Base-by-base conservation (phyloP, 805 yeast species). In the Saturnispora besseyi region DNA sequence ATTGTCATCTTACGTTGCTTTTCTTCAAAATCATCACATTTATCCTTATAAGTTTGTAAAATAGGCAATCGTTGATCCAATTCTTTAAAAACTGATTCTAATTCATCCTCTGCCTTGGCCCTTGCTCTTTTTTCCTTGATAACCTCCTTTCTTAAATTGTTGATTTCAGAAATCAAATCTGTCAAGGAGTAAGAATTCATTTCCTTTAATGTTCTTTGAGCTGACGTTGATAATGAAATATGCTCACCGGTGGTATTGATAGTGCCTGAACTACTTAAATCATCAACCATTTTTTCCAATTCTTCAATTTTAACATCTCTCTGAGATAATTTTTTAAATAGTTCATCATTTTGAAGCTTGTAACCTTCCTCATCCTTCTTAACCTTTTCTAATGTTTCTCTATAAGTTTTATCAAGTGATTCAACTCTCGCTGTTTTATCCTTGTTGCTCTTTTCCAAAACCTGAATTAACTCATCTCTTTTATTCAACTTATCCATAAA, bases 51-150 rank as follows among this genome's bases (percentile, higher is more conserved):
- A 47, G 81, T 82, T 66, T 70, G 77, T 44, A 91, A 75, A 2
- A 82, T 69, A 0, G 98, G 97, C 49, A 87, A 81, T 59, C 85
- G 82, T 30, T 77, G 73, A 58, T 88, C 95, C 53, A 90, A 70
- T 63, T 89, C 96, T 18, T 73, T 72, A 31, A 89, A 79, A 55
- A 91, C 81, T 1, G 73, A 70, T 57, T 84, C 83, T 51, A 90
- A 71, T 63, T 87, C 91, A 33, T 70, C 64, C 49, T 89, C 85
- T 52, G 91, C 71, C 49, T 77, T 75, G 51, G 79, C 81, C 57
- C 86, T 87, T 47, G 84, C 83, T 15, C 82, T 74, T 57, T 81
- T 78, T 64, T 88, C 96, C 48, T 78, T 75, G 3, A 78, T 73
- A 45, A 87, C 68, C 55, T 84, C 85, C 55, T 76, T 84, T 62